phyloP scores from a whole-genome alignment of 495 filamentous ascomycete genomes.

The Podospora sp. region DNA sequence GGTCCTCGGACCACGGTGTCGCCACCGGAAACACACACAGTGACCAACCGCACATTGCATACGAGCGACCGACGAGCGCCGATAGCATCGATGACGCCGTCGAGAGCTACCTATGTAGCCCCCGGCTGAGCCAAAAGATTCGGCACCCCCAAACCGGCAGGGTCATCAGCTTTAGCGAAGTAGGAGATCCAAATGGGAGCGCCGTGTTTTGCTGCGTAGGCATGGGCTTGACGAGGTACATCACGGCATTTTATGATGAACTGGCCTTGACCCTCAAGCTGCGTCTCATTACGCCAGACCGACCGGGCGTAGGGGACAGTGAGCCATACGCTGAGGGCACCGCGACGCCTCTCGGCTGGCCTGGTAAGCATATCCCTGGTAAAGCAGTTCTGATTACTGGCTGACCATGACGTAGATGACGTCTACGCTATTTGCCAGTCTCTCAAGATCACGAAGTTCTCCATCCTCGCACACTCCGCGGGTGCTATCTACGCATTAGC shows the following conservation, averaged over 20 bases:
- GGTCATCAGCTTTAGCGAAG: conserved; percentile 93
- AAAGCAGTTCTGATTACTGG: neutral
- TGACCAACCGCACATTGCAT: conserved; percentile 43
- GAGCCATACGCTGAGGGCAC: conserved; percentile 77
- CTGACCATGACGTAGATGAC: conserved; percentile 65
- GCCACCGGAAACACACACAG: conserved; percentile 31
- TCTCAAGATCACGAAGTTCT: conserved; percentile 93
- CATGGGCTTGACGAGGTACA: conserved; percentile 95
- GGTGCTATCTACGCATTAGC: conserved; percentile 97
- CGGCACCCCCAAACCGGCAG: conserved; percentile 81
- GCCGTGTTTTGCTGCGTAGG: conserved; percentile 96
- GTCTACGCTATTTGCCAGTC: conserved; percentile 92
- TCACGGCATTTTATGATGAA: conserved; percentile 98
- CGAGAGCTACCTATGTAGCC: conserved; percentile 77
- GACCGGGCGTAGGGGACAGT: conserved; percentile 92
- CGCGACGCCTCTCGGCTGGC: conserved; percentile 90
- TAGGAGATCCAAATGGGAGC: conserved; percentile 88
- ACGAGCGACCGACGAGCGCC: conserved; percentile 69
- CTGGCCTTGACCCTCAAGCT: conserved; percentile 86
- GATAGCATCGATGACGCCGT: conserved; percentile 91
- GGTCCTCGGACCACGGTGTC: conserved; percentile 36
- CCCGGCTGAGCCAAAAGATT: conserved; percentile 84
- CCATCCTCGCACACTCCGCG: conserved; percentile 94
- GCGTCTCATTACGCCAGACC: conserved; percentile 89
- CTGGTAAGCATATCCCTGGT: conserved; percentile 63